Conservation (phyloP, 192 early-diverging fungal genomes). For the Coemansia sp. region DNA sequence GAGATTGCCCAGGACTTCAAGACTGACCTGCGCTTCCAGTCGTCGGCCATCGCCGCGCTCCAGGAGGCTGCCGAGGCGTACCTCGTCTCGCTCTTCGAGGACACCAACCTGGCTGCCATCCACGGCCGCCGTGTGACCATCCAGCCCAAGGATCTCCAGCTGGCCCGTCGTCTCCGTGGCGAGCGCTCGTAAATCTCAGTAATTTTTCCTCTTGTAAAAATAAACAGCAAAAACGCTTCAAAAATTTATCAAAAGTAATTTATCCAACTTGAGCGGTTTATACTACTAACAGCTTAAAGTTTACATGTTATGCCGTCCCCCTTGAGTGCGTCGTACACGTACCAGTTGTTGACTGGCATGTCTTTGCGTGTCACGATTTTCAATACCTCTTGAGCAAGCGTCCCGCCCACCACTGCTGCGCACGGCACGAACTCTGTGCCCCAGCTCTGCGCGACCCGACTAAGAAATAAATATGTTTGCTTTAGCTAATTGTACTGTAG, state of each 20-base stretch:
- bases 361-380: slow-evolving; percentile 82
- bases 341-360: slow-evolving; percentile 81
- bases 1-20: slow-evolving; percentile 99
- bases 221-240: not conserved
- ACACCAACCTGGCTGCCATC: slow-evolving; percentile 99
- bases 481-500: too few species aligned
- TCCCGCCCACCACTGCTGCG: slow-evolving; percentile 84
- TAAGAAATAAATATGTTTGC: slow-evolving; percentile 7
- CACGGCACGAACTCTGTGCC: slow-evolving; percentile 73
- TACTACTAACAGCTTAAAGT: slow-evolving; percentile 5
- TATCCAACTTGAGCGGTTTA: too few species aligned
- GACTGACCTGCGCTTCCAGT: slow-evolving; percentile 99
- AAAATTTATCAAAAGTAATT: not conserved
- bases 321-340: slow-evolving; percentile 63
- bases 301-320: slow-evolving; percentile 45
- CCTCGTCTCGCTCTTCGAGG: slow-evolving; percentile 88
- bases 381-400: slow-evolving; percentile 87
- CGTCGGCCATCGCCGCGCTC: slow-evolving; percentile 96
- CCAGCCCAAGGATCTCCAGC: slow-evolving; percentile 99
- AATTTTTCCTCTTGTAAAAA: not conserved
- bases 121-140: slow-evolving; percentile 99
- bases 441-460: slow-evolving; percentile 52
- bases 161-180: slow-evolving; percentile 93
- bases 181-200: slow-evolving; percentile 91
- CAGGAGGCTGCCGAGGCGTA: slow-evolving; percentile 98